Evolutionary conservation across 352 stramenopile species (phyloP).

Genomic region (Sclerospora graminicola): DNA sequence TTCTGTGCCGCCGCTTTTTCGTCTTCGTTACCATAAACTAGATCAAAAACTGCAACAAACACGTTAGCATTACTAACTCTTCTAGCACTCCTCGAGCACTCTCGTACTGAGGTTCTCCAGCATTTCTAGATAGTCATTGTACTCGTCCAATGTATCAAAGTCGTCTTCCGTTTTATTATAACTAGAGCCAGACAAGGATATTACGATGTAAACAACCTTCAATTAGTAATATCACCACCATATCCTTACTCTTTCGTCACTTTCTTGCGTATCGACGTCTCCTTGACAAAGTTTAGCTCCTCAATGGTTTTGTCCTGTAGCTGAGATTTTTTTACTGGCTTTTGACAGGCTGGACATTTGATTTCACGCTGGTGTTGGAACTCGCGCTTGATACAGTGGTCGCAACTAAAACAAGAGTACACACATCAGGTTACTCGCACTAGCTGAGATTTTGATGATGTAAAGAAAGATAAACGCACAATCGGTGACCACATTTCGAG

Average conservation of each 20-base stretch:
- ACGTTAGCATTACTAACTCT: background rate
- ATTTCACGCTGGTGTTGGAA: constrained; percentile 85
- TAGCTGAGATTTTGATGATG: too few relatives aligned
- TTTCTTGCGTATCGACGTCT: constrained; percentile 82
- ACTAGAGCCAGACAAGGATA: constrained; percentile 15
- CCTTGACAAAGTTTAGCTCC: constrained; percentile 82
- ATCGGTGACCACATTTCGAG: constrained; percentile 84
- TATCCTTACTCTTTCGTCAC: constrained; percentile 63
- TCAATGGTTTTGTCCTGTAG: constrained; percentile 85
- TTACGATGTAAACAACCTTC: background rate
- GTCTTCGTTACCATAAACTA: constrained; percentile 67
- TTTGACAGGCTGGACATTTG: constrained; percentile 65
- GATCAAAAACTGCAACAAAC: constrained; percentile 60
- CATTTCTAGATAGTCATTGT: constrained; percentile 80
- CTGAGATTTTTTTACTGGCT: constrained; percentile 84
- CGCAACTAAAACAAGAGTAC: constrained; percentile 35
- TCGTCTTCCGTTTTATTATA: constrained; percentile 87
- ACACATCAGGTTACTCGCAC: too few relatives aligned
- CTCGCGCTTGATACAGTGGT: constrained; percentile 80
- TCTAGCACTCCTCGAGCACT: background rate
- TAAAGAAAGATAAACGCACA: too few relatives aligned
- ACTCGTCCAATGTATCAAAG: constrained; percentile 80
- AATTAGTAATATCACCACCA: constrained; percentile 5
- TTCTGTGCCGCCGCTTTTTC: constrained; percentile 64
- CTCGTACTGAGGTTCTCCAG: constrained; percentile 76